Evolutionary conservation across 176 grass and related monocot species (phyloP).

Genomic region (Bothriochloa decipiens): DNA sequence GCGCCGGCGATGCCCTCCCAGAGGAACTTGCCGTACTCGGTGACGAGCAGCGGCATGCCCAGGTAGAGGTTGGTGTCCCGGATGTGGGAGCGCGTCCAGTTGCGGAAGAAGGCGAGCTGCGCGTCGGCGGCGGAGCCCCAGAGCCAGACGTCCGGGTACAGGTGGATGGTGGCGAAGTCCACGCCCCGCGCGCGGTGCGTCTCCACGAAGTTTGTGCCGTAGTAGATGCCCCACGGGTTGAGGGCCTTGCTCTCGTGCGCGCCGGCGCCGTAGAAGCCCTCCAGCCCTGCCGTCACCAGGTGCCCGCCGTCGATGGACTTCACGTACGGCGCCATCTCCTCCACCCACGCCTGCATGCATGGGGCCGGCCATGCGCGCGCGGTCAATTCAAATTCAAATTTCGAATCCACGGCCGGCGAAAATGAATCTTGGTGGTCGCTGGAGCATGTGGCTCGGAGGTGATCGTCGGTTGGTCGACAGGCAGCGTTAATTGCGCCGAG

Average conservation of each 20-base stretch:
- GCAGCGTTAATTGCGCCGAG: too few relatives aligned
- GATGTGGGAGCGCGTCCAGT: conserved; percentile 45
- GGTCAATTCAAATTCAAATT: too few relatives aligned
- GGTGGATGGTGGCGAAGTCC: conserved; percentile 90
- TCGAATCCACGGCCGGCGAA: too few relatives aligned
- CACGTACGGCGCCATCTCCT: conserved; percentile 77
- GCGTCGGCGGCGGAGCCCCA: conserved; percentile 33
- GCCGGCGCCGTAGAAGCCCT: conserved; percentile 82
- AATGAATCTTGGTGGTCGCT: too few relatives aligned
- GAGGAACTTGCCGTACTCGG: too few relatives aligned
- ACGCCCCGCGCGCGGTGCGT: conserved; percentile 56
- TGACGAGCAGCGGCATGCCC: conserved; percentile 52
- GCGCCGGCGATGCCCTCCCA: conserved; percentile 38
- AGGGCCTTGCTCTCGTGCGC: conserved; percentile 54
- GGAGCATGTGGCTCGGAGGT: too few relatives aligned
- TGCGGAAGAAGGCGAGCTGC: conserved; percentile 35
- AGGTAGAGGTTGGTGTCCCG: neutral
- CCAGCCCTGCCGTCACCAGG: conserved; percentile 70
- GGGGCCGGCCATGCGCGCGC: too few relatives aligned
- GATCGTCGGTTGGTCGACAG: too few relatives aligned
- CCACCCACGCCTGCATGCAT: conserved; percentile 62
- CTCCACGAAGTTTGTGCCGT: conserved; percentile 69
- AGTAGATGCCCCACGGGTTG: conserved; percentile 69
- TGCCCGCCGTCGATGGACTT: conserved; percentile 70
- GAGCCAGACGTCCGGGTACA: conserved; percentile 86